phyloP scores from a whole-genome alignment of 495 filamentous ascomycete species.

The Xylaria cubensis region DNA sequence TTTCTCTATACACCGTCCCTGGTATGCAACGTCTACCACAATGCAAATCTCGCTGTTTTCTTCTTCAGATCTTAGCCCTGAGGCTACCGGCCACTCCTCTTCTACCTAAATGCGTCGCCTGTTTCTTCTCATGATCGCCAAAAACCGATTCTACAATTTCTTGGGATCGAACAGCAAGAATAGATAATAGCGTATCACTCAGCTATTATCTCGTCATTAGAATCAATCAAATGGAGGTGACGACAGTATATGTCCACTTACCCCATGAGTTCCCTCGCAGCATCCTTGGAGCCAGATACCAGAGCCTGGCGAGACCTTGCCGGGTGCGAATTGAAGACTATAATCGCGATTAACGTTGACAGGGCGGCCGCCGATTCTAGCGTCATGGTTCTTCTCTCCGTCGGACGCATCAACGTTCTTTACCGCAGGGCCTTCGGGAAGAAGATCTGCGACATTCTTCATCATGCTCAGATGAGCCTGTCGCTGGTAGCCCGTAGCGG shows the following conservation, averaged over 20 bases:
- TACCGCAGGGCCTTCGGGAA: conserved; percentile 53
- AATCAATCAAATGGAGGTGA: not conserved
- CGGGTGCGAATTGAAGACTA: conserved; percentile 68
- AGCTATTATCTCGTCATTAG: conserved; percentile 49
- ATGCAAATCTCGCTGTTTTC: conserved; percentile 12
- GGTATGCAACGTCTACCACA: conserved; percentile 8
- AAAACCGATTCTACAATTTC: conserved; percentile 83
- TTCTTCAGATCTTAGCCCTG: not conserved
- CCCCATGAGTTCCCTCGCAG: conserved; percentile 89
- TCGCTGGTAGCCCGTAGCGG: conserved; percentile 86
- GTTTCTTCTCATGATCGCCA: conserved; percentile 37
- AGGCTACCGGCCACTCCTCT: not conserved
- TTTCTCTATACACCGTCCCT: conserved; percentile 8
- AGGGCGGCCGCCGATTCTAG: conserved; percentile 30
- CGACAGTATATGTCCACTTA: conserved; percentile 51
- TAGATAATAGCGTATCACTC: conserved; percentile 80
- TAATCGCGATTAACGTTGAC: conserved; percentile 69
- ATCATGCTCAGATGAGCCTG: conserved; percentile 83
- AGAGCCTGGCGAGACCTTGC: conserved; percentile 67
- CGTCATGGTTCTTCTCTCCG: conserved; percentile 40
- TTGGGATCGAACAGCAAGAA: conserved; percentile 75
- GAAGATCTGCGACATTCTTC: conserved; percentile 64
- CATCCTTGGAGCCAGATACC: conserved; percentile 96
- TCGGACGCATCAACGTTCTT: conserved; percentile 30
- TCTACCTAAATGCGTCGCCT: not conserved